Percentiles rank a stretch among this genome's conserved stretches.
Evolutionary conservation across 495 filamentous ascomycete species (phyloP).

Genomic region (Penicillium ochrochloron): DNA sequence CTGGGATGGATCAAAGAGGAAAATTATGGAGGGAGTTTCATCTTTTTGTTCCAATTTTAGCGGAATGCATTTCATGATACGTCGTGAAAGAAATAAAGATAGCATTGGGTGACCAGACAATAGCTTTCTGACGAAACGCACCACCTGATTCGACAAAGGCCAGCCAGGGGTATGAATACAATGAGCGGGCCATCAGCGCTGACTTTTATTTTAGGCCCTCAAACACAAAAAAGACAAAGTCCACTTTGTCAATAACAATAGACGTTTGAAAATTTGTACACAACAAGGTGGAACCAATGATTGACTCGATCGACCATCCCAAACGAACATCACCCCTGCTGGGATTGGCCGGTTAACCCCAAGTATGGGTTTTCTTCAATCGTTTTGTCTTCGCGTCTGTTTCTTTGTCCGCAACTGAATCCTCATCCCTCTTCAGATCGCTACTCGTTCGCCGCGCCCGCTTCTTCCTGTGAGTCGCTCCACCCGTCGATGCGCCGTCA

Average conservation of each 20-base stretch:
- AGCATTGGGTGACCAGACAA: not conserved
- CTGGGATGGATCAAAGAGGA: not conserved
- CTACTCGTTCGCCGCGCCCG: conserved; percentile 13
- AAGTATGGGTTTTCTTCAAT: conserved; percentile 2
- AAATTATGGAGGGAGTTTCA: not conserved
- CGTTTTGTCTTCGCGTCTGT: conserved; percentile 8
- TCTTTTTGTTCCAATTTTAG: not conserved
- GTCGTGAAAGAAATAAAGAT: conserved; percentile 1
- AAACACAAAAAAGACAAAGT: not conserved
- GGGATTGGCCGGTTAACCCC: not conserved
- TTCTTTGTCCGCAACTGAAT: not conserved
- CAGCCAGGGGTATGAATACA: not conserved
- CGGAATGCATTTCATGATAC: not conserved
- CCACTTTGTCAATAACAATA: conserved; percentile 1
- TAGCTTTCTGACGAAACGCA: not conserved
- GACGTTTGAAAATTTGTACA: not conserved
- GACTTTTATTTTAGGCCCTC: not conserved
- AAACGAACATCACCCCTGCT: not conserved
- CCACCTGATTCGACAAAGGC: not conserved
- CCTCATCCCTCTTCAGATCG: conserved; percentile 17
- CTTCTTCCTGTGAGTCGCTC: conserved; percentile 33
- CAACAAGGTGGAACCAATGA: not conserved
- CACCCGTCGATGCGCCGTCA: conserved; percentile 27
- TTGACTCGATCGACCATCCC: not conserved
- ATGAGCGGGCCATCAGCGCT: not conserved